These are phyloP conservation scores for Grosmannia penicillata DNA, from an alignment of 2,329 filamentous ascomycete genomes.

Conservation along the genomic window DNA sequence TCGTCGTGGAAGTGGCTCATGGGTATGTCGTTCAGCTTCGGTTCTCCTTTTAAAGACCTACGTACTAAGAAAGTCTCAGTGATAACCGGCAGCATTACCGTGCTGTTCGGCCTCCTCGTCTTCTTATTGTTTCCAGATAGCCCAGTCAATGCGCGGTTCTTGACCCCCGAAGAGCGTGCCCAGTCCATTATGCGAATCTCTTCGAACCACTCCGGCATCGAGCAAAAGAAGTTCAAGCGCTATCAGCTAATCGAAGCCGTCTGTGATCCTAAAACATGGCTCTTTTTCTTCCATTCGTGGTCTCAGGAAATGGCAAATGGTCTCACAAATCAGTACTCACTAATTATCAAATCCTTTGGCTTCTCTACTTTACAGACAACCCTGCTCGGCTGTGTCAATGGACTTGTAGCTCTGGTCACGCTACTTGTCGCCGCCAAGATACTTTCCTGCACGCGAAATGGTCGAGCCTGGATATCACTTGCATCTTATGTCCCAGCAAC, in stretches of 20 bases:
- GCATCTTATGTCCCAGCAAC: conserved; percentile 3
- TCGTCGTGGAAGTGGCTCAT: conserved; percentile 14
- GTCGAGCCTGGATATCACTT: conserved; percentile 5
- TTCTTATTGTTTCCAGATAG: conserved; percentile 19
- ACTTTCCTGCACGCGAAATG: conserved; percentile 3
- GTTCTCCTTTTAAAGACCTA: background rate
- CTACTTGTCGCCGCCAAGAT: conserved; percentile 1
- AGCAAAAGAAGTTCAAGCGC: conserved; percentile 8
- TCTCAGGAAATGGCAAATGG: conserved; percentile 10
- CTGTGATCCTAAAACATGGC: conserved; percentile 12
- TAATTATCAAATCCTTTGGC: conserved; percentile 11
- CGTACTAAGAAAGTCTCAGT: conserved; percentile 7
- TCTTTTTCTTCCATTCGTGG: conserved; percentile 11
- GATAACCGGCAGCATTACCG: conserved; percentile 17
- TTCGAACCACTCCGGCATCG: conserved; percentile 21
- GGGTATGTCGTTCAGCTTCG: background rate
- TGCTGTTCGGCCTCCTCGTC: conserved; percentile 15
- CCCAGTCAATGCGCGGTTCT: conserved; percentile 21
- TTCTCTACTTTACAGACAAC: conserved; percentile 7
- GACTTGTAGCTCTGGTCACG: conserved; percentile 4
- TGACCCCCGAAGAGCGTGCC: conserved; percentile 15
- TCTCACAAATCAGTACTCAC: conserved; percentile 9
- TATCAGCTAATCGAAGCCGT: conserved; percentile 10
- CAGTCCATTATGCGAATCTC: conserved; percentile 18
- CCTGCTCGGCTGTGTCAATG: conserved; percentile 8